These are phyloP conservation scores for Cladophialophora immunda DNA, from an alignment of 2,329 filamentous ascomycete species.

Conservation along the genomic window DNA sequence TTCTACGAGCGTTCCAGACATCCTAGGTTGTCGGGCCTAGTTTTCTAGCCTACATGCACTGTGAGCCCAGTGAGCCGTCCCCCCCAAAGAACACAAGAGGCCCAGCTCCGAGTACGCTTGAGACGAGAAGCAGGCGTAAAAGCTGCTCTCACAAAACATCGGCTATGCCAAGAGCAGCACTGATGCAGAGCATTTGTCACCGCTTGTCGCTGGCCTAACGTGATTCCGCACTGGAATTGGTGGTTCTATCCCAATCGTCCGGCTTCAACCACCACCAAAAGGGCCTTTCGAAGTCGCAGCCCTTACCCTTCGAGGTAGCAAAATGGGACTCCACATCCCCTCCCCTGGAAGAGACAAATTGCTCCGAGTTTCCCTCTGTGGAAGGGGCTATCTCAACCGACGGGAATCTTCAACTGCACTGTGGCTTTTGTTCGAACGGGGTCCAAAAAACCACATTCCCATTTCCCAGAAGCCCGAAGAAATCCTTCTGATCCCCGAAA, in stretches of 20 bases:
- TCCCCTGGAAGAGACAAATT: neutral
- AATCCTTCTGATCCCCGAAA: conserved; percentile 6
- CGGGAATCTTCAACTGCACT: neutral
- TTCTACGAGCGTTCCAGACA: neutral
- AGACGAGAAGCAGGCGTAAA: neutral
- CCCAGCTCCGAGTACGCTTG: neutral
- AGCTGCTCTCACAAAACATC: neutral
- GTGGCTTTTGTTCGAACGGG: neutral
- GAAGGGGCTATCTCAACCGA: neutral
- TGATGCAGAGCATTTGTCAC: neutral
- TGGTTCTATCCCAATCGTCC: neutral
- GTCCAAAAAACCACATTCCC: neutral
- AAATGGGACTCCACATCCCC: neutral
- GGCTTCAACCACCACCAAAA: neutral
- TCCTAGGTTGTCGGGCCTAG: neutral
- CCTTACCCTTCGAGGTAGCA: neutral
- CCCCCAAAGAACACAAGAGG: neutral
- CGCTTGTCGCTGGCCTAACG: neutral
- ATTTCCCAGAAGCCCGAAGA: conserved; percentile 1
- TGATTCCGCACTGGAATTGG: neutral
- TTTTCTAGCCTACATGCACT: neutral
- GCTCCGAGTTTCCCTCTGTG: neutral
- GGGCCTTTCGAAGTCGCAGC: neutral
- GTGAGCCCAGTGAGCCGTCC: neutral
- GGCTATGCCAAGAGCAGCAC: neutral